phyloP scores from a whole-genome alignment of 2,329 filamentous ascomycete species.

The Monosporascus sp. region DNA sequence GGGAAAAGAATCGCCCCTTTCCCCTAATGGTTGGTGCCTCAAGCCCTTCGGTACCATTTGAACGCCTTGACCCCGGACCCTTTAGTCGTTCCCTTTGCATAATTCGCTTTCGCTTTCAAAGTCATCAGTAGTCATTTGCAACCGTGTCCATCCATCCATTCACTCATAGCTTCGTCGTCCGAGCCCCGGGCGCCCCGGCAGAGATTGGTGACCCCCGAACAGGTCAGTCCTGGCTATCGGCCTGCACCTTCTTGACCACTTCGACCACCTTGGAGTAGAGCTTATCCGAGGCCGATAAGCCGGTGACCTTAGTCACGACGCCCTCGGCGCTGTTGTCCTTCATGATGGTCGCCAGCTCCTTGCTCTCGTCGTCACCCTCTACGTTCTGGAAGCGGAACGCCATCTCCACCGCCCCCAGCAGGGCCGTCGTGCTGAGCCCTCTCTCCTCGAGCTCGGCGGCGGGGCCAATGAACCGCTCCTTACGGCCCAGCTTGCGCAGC shows the following conservation, averaged over 20 bases:
- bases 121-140: background rate
- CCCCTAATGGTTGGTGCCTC: background rate
- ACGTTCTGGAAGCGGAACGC: slow-evolving; percentile 94
- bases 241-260: slow-evolving; percentile 80
- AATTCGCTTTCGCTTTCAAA: background rate
- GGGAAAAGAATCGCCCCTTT: background rate
- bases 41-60: background rate
- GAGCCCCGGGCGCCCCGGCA: background rate
- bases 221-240: slow-evolving; percentile 45
- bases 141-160: background rate
- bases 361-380: slow-evolving; percentile 83
- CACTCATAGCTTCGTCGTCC: background rate
- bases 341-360: slow-evolving; percentile 80
- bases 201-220: background rate
- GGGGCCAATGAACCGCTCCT: slow-evolving; percentile 93
- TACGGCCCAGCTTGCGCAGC: slow-evolving; percentile 86
- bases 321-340: slow-evolving; percentile 66
- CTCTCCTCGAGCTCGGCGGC: slow-evolving; percentile 83
- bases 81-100: background rate
- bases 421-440: slow-evolving; percentile 64
- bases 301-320: slow-evolving; percentile 76
- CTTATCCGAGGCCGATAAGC: slow-evolving; percentile 70
- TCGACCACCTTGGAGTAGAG: slow-evolving; percentile 71
- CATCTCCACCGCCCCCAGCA: slow-evolving; percentile 84
- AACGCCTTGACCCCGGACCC: background rate